Evolutionary conservation across 2,329 filamentous ascomycete genomes (phyloP), one percentile per base, ranked within the genome.

Genomic region (Alternaria sp.): DNA sequence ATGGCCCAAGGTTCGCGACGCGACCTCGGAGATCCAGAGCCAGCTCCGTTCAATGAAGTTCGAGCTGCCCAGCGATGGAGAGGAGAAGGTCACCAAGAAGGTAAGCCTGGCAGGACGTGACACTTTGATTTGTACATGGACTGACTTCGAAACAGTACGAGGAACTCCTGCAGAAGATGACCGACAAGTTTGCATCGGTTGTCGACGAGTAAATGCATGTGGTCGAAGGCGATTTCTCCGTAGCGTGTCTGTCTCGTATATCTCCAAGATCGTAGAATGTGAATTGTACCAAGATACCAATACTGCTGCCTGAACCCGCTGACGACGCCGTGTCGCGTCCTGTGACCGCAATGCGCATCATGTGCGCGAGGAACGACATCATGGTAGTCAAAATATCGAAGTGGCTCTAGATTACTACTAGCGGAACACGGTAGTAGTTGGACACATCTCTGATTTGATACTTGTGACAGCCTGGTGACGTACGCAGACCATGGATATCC

Each of bases 121-220:
- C 1, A 5, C 4, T n/a, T 10, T 32, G 19, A 13, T 19, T 25
- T 17, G 19, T 23, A 46, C 5, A 4, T 36, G 0, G 30, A 69
- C 83, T 88, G 78, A 88, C 79, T 28, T 19, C 55, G 50, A 5
- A 47, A 55, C 75, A 96, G 92, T 99, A 98, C 81, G 96, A 98
- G 86, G 90, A 89, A 73, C 89, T 98, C 73, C 87, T 96, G 74
- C 93, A 97, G 83, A 86, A 89, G 74, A 95, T 99, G 93, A 90
- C 91, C 73, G 96, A 99, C 84, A 97, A 97, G 85, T 99, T 99
- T 83, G 96, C 96, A 53, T 90, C 93, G 43, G 95, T 99, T 64
- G 89, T 93, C 80, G 96, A 99, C 82, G 95, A 98, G 87, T 99
- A 93, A 73, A 62, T 54, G 61, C 51, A 28, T 49, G 53, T 62